Conservation (phyloP, 805 yeast species). For the Starmerella sp. region DNA sequence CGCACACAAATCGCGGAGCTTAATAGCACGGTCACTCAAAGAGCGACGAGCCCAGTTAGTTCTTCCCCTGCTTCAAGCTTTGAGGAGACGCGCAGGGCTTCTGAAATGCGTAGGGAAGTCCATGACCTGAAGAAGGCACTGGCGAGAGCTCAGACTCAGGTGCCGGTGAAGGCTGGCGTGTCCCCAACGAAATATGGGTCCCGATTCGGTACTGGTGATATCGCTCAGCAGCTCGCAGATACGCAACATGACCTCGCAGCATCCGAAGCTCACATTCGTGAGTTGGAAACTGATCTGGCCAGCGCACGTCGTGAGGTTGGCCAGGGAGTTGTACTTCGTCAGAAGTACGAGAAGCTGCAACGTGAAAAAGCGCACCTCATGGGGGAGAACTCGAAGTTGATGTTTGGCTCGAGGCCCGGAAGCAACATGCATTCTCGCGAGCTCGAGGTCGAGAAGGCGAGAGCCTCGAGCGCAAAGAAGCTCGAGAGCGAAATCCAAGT, state of each 20-base stretch:
- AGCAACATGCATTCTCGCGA: conserved; percentile 9
- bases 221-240: conserved; percentile 13
- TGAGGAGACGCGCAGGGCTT: neutral
- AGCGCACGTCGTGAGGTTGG: conserved; percentile 9
- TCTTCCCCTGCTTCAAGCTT: neutral
- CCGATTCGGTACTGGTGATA: conserved; percentile 9
- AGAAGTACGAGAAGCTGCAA: conserved; percentile 21
- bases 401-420: conserved; percentile 13
- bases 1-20: neutral
- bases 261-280: conserved; percentile 8
- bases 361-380: conserved; percentile 22
- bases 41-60: neutral
- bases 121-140: conserved; percentile 5
- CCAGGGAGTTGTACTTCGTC: conserved; percentile 9
- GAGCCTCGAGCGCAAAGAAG: conserved; percentile 16
- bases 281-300: conserved; percentile 8
- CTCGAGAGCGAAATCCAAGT: conserved; percentile 27
- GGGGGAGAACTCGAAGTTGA: conserved; percentile 18
- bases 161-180: neutral
- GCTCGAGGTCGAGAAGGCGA: conserved; percentile 18
- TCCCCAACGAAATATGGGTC: neutral
- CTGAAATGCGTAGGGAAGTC: conserved; percentile 4
- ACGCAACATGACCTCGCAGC: conserved; percentile 10
- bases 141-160: conserved; percentile 3
- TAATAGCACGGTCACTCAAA: neutral